phyloP scores from a whole-genome alignment of 2,329 filamentous ascomycete species.

The Fusarium sp. region DNA sequence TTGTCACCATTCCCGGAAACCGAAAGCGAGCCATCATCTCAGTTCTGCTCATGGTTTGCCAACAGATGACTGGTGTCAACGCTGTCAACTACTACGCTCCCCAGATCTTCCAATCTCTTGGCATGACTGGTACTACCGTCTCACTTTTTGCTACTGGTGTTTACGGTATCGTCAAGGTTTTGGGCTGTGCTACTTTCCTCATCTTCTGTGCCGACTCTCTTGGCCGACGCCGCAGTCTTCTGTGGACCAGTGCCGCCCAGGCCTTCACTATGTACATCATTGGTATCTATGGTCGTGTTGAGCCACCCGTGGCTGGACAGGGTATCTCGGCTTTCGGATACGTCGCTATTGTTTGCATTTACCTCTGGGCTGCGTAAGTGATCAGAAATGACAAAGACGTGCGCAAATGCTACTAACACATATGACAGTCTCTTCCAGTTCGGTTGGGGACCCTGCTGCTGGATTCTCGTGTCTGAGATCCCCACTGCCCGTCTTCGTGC shows the following conservation, averaged over 20 bases:
- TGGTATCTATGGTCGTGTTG: conserved; percentile 77
- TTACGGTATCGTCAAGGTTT: conserved; percentile 80
- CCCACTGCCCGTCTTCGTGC: conserved; percentile 76
- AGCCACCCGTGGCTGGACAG: conserved; percentile 68
- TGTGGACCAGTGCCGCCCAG: conserved; percentile 76
- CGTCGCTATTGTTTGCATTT: conserved; percentile 79
- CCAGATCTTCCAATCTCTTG: conserved; percentile 77
- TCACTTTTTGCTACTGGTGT: conserved; percentile 81
- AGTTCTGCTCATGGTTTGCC: conserved; percentile 74
- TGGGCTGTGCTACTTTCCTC: conserved; percentile 75
- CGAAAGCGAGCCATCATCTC: conserved; percentile 76
- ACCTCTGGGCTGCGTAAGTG: conserved; percentile 73
- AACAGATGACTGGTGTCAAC: conserved; percentile 78
- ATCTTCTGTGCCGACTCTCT: conserved; percentile 78
- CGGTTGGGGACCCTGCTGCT: conserved; percentile 80
- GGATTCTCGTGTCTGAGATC: conserved; percentile 80
- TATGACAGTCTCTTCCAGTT: conserved; percentile 72
- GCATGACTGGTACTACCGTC: conserved; percentile 68
- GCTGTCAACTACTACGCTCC: conserved; percentile 76
- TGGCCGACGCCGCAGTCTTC: conserved; percentile 72
- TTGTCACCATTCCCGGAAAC: conserved; percentile 73
- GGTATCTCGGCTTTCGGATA: conserved; percentile 76
- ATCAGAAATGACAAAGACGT: neutral
- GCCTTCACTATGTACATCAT: conserved; percentile 77
- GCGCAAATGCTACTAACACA: conserved; percentile 35